phyloP scores from a whole-genome alignment of 371 early-diverging fungal species.

The Choanephora cucurbitarum region DNA sequence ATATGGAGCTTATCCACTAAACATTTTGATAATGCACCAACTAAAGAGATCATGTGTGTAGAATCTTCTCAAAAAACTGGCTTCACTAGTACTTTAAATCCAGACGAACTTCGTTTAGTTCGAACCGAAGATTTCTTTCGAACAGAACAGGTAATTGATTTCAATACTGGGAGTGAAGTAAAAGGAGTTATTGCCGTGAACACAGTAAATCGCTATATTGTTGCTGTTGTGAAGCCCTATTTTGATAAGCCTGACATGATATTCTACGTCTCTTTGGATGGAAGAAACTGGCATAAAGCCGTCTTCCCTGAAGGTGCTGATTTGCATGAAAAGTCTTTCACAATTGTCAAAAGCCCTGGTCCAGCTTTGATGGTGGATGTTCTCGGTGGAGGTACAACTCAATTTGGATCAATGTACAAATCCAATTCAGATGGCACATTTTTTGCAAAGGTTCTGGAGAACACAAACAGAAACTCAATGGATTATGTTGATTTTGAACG shows the following conservation, averaged over 20 bases:
- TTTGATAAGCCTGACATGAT: conserved; percentile 49
- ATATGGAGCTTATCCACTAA: conserved; percentile 66
- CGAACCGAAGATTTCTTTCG: conserved; percentile 65
- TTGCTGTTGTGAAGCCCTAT: conserved; percentile 66
- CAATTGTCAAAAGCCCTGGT: conserved; percentile 76
- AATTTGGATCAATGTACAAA: conserved; percentile 74
- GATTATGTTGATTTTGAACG: conserved; percentile 92
- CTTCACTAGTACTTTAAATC: conserved; percentile 36
- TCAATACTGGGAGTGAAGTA: conserved; percentile 47
- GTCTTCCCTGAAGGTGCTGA: conserved; percentile 57
- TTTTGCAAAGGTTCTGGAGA: conserved; percentile 74
- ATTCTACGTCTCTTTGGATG: conserved; percentile 62
- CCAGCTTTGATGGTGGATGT: conserved; percentile 68
- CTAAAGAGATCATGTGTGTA: conserved; percentile 68
- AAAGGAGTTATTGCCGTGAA: conserved; percentile 67
- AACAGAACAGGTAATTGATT: conserved; percentile 51
- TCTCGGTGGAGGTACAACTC: conserved; percentile 31
- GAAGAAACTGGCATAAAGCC: conserved; percentile 64
- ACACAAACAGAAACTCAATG: conserved; percentile 73
- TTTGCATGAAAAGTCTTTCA: conserved; percentile 63
- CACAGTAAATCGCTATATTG: conserved; percentile 64
- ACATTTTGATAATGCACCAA: conserved; percentile 54
- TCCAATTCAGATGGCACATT: conserved; percentile 92
- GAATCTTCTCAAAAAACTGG: conserved; percentile 47
- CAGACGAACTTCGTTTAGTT: conserved; percentile 59